A percentile compares a stretch with the other conserved stretches of the same genome.
Evolutionary conservation across 129 eudicot genomes (phyloP).

Genomic region (Dittrichia graveolens): DNA sequence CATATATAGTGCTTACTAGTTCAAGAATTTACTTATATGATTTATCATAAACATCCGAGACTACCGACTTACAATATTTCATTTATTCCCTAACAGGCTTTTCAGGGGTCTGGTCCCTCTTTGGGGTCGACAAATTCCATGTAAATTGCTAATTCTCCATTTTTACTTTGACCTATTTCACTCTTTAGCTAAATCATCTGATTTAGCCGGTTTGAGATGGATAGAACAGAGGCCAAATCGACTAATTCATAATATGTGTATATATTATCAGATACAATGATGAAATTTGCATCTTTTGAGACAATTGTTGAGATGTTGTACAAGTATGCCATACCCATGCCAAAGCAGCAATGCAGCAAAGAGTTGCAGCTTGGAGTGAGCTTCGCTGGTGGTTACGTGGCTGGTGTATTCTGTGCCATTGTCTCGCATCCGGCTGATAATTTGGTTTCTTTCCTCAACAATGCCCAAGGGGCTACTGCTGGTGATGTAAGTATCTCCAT

Average conservation of each 20-base stretch:
- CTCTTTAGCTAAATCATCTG: background rate
- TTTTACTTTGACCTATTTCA: too few species aligned
- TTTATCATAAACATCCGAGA: background rate
- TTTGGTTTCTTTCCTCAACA: conserved; percentile 91
- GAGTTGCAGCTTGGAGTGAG: conserved; percentile 83
- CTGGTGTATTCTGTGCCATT: conserved; percentile 88
- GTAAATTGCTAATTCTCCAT: conserved; percentile 43
- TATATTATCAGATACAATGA: conserved; percentile 75
- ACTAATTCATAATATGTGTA: background rate
- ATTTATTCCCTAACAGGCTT: conserved; percentile 47
- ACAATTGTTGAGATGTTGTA: conserved; percentile 76
- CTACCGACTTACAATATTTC: background rate
- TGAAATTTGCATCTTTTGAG: conserved; percentile 93
- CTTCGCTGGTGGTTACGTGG: conserved; percentile 90
- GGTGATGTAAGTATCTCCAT: conserved; percentile 67
- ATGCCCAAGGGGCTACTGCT: conserved; percentile 85
- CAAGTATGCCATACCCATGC: conserved; percentile 76
- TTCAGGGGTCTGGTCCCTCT: conserved; percentile 76
- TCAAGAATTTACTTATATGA: background rate
- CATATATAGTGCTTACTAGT: background rate
- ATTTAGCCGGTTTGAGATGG: background rate
- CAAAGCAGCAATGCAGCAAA: conserved; percentile 85
- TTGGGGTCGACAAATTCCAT: conserved; percentile 92
- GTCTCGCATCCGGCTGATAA: conserved; percentile 96
- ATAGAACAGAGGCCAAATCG: background rate